Conservation (phyloP, 2,329 filamentous ascomycete genomes). For the Botryotinia globosa region DNA sequence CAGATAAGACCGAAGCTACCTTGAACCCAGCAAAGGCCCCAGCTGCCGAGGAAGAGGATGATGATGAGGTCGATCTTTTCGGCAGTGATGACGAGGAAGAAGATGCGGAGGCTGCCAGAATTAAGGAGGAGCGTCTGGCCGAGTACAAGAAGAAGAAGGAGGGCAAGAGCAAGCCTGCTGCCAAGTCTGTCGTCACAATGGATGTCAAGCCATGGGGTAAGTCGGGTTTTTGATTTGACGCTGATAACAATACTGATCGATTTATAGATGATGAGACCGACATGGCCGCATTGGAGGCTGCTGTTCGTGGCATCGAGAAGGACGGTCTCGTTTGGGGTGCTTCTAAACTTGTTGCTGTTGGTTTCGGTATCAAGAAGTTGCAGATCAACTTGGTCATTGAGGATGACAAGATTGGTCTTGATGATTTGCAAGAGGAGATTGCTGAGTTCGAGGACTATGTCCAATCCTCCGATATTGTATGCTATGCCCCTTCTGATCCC, state of each 20-base stretch:
- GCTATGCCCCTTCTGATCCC: constrained; percentile 30
- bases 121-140: constrained; percentile 85
- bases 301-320: constrained; percentile 80
- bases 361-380: constrained; percentile 98
- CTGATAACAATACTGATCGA: constrained; percentile 29
- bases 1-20: constrained; percentile 72
- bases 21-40: constrained; percentile 84
- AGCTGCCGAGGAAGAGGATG: constrained; percentile 69
- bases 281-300: constrained; percentile 75
- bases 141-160: constrained; percentile 98
- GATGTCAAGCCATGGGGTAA: constrained; percentile 99
- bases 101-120: constrained; percentile 77
- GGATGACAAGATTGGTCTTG: constrained; percentile 89
- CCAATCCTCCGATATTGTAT: constrained; percentile 84
- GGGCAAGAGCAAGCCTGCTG: constrained; percentile 82
- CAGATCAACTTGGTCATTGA: constrained; percentile 98
- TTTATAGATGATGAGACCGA: constrained; percentile 82
- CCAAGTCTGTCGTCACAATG: constrained; percentile 93
- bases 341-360: constrained; percentile 83
- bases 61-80: constrained; percentile 90
- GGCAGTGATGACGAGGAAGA: constrained; percentile 92
- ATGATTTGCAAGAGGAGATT: constrained; percentile 85
- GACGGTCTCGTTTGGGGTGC: constrained; percentile 96
- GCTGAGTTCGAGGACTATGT: constrained; percentile 88
- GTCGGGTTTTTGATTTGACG: not conserved